Percentiles rank a stretch among this genome's conserved stretches.
Evolutionary conservation across 305 asterid genomes (phyloP).

Genomic region (Solanum aculeatissimum): DNA sequence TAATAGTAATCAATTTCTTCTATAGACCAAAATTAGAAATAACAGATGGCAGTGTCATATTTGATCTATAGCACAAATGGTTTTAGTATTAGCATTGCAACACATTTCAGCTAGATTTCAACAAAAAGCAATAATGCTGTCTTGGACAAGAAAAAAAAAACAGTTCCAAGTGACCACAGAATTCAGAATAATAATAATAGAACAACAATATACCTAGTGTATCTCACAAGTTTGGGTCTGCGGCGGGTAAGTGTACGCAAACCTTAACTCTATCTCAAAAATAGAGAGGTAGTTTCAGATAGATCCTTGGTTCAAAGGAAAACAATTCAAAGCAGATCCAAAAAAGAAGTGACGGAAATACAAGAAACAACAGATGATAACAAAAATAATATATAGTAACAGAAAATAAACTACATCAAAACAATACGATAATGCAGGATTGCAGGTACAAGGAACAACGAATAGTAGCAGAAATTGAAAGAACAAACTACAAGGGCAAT

Average conservation of each 20-base stretch:
- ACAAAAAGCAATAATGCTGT: not conserved
- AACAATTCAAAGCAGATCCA: not conserved
- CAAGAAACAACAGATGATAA: not conserved
- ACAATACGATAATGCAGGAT: not conserved
- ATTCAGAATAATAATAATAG: not conserved
- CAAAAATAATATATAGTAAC: not conserved
- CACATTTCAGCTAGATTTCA: not conserved
- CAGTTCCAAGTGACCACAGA: not conserved
- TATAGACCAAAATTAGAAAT: not conserved
- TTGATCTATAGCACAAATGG: not conserved
- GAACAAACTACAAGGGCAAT: not conserved
- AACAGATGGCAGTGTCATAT: not conserved
- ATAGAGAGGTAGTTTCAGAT: not conserved
- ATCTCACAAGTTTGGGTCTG: not conserved
- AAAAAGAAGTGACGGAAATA: not conserved
- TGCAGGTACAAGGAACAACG: not conserved
- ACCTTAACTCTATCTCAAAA: not conserved
- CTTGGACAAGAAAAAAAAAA: not conserved
- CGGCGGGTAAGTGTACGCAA: not conserved
- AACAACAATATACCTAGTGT: not conserved
- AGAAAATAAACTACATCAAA: not conserved
- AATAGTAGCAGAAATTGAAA: not conserved
- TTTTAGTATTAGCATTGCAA: not conserved
- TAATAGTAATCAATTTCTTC: not conserved
- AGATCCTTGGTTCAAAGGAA: not conserved